Evolutionary conservation across 768 basidiomycete species (phyloP), one percentile per base, ranked within the genome.

Genomic region (Lentinula detonsa): DNA sequence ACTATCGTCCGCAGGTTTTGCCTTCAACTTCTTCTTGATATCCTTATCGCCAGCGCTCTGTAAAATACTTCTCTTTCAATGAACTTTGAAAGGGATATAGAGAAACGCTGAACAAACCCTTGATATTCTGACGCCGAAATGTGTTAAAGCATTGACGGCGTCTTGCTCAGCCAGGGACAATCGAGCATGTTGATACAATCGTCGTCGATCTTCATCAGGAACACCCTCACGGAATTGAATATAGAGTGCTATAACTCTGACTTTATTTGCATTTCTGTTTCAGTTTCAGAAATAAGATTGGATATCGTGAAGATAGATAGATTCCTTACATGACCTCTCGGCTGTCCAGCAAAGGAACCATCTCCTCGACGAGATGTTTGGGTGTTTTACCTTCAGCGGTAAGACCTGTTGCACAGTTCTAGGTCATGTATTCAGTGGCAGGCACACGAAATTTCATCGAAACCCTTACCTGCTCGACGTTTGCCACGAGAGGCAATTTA

Each of bases 211-310:
- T 70, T 98, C 97, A 57, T 98, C 95, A n/a, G 97, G 95, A 18
- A 98, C 96, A 42, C 97, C 97, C 67, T 98, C 97, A 33, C 95
- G 87, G 72, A 87, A 83, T 71, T 96, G 88, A 66, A 98, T 92
- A 71, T 98, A 99, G 33, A 98, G 79, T 16, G 96, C 93, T 61
- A 99, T 91, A 66, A 99, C 90, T 46, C 97, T 91, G 45, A 98
- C 93, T 81, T 99, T 99, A 74, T 94, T 95, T 54, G 79, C 73
- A 67, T 91, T 92, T 56, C 93, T 97, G 69, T 11, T 60, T 43
- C 34, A 58, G 21, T 21, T n/a, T n/a, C n/a, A n/a, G 62, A 49
- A 28, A 4, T 33, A 16, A 37, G 16, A 23, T 37, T 35, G 46
- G 2, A 40, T 9, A 15, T 15, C 13, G 9, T 28, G 18, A 33